These are phyloP conservation scores for Pugionium dolabratum DNA, from an alignment of 345 rosid species.

Conservation along the genomic window DNA sequence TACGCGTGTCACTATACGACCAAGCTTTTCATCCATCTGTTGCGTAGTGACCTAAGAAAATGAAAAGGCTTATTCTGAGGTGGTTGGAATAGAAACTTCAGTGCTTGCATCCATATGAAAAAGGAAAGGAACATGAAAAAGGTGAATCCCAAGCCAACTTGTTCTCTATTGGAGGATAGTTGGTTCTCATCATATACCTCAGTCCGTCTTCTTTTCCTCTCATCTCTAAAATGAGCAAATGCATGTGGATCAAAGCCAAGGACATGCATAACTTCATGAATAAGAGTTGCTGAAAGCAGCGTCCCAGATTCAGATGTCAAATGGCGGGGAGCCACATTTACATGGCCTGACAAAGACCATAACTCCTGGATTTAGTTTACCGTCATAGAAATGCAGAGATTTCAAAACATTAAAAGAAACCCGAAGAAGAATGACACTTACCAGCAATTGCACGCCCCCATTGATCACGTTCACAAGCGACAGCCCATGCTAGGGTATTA, in stretches of 20 bases:
- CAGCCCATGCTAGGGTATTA: slow-evolving; percentile 99
- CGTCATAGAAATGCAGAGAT: slow-evolving; percentile 14
- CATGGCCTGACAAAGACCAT: slow-evolving; percentile 67
- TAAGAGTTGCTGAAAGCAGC: slow-evolving; percentile 93
- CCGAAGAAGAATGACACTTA: slow-evolving; percentile 25
- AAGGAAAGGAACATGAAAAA: slow-evolving; percentile 7
- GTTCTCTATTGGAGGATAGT: background rate
- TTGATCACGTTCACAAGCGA: slow-evolving; percentile 98
- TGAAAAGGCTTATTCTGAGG: slow-evolving; percentile 8
- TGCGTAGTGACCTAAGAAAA: slow-evolving; percentile 74
- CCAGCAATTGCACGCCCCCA: slow-evolving; percentile 99
- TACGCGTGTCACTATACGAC: slow-evolving; percentile 89
- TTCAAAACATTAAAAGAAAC: slow-evolving; percentile 7
- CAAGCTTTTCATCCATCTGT: slow-evolving; percentile 87
- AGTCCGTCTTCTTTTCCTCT: slow-evolving; percentile 90
- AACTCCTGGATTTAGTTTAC: slow-evolving; percentile 21
- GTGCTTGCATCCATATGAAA: slow-evolving; percentile 7
- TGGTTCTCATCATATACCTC: slow-evolving; percentile 52
- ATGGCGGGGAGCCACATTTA: slow-evolving; percentile 99
- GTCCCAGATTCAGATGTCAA: slow-evolving; percentile 97
- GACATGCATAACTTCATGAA: slow-evolving; percentile 99
- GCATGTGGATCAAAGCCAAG: slow-evolving; percentile 99
- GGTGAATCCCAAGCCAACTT: background rate
- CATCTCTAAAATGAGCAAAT: slow-evolving; percentile 97
- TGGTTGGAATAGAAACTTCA: background rate